These are phyloP conservation scores for Trametes sp. DNA, from an alignment of 1,284 basidiomycete genomes.

Conservation along the genomic window DNA sequence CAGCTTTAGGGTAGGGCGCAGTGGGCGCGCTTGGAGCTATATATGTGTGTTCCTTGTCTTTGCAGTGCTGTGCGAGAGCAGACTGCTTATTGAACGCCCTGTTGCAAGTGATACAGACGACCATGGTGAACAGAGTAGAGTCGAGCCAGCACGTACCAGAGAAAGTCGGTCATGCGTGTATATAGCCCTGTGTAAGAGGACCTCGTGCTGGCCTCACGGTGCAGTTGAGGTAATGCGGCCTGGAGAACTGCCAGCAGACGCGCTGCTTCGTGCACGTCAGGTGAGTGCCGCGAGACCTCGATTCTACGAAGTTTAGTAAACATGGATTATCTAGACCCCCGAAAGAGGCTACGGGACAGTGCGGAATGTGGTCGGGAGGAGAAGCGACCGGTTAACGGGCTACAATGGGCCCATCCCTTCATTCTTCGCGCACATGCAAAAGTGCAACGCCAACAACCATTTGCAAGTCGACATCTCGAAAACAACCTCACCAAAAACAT, in stretches of 20 bases:
- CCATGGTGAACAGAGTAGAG: conserved; percentile 7
- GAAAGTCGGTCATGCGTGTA: background rate
- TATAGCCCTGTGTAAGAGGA: conserved; percentile 1
- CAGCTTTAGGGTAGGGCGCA: background rate
- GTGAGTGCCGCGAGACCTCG: background rate
- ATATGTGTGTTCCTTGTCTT: conserved; percentile 23
- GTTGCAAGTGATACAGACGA: conserved; percentile 18
- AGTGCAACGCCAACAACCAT: too few species aligned
- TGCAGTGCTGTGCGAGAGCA: conserved; percentile 25
- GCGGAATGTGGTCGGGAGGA: background rate
- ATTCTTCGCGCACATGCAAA: too few species aligned
- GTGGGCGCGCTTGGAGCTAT: background rate
- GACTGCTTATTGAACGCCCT: conserved; percentile 19
- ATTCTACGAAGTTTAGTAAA: too few species aligned
- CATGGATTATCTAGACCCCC: too few species aligned
- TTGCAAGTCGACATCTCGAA: too few species aligned
- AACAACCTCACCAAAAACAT: too few species aligned
- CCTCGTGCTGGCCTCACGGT: conserved; percentile 26
- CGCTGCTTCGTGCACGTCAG: background rate
- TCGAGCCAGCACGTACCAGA: background rate
- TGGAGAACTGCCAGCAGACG: conserved; percentile 1
- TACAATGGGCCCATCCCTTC: too few species aligned
- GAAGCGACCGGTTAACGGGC: background rate
- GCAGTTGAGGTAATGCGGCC: background rate
- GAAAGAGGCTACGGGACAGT: background rate